A percentile compares a stretch with the other conserved stretches of the same genome.
Conservation (phyloP, 805 yeast species). For the Dipodascus geniculatus region DNA sequence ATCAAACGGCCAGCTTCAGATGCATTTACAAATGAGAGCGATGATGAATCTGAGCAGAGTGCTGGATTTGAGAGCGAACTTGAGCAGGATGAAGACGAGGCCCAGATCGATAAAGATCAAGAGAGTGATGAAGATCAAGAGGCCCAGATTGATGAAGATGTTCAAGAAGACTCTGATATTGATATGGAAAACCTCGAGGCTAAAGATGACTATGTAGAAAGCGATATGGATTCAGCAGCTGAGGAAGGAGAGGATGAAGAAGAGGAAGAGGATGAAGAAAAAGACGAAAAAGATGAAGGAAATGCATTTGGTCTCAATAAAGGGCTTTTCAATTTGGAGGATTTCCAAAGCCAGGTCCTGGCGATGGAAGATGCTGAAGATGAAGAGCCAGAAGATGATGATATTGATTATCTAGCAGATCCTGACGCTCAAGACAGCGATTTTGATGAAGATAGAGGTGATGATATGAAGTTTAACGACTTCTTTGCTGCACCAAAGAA, state of each 20-base stretch:
- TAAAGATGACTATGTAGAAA: constrained; percentile 6
- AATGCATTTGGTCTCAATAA: constrained; percentile 46
- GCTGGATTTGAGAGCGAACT: constrained; percentile 9
- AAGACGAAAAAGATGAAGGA: constrained; percentile 15
- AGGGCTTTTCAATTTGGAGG: constrained; percentile 74
- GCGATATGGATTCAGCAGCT: constrained; percentile 8
- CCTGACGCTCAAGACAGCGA: constrained; percentile 30
- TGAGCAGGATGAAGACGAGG: constrained; percentile 1
- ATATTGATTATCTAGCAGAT: constrained; percentile 34
- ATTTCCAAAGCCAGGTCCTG: constrained; percentile 65
- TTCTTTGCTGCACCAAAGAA: constrained; percentile 28
- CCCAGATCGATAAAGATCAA: constrained; percentile 8
- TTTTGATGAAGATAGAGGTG: constrained; percentile 29
- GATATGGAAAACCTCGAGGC: constrained; percentile 10
- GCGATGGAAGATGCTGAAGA: constrained; percentile 41
- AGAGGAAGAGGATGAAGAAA: constrained; percentile 12
- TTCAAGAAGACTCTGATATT: constrained; percentile 6
- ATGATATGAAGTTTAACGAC: constrained; percentile 27
- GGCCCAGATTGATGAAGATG: neutral
- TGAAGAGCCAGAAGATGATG: constrained; percentile 36
- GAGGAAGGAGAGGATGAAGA: constrained; percentile 12
- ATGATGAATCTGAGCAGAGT: constrained; percentile 12
- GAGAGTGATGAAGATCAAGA: constrained; percentile 9
- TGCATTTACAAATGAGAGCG: constrained; percentile 20
- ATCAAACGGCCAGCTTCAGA: constrained; percentile 19